Evolutionary conservation across 495 filamentous ascomycete genomes (phyloP).

Genomic region (Ramalina peruviana): DNA sequence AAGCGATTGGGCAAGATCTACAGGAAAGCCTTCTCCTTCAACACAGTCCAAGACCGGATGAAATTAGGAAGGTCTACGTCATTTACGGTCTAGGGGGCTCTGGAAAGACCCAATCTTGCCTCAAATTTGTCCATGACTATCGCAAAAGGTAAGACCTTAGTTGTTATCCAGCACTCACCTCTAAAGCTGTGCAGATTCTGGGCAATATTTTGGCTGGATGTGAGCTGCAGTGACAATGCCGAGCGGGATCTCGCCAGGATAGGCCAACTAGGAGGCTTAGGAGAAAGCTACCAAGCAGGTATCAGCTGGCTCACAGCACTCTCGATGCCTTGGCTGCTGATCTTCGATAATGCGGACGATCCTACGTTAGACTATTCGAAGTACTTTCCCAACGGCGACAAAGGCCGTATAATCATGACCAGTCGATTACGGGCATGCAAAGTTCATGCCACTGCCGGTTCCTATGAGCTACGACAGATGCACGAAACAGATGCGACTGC

Average conservation of each 20-base stretch:
- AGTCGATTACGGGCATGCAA: slow-evolving; percentile 23
- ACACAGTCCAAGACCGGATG: background rate
- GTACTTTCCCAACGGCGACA: slow-evolving; percentile 23
- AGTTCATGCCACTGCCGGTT: slow-evolving; percentile 21
- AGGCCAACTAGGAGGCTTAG: slow-evolving; percentile 15
- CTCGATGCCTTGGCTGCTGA: slow-evolving; percentile 26
- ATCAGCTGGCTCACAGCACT: slow-evolving; percentile 22
- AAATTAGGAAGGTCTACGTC: slow-evolving; percentile 17
- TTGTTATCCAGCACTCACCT: background rate
- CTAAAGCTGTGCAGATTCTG: slow-evolving; percentile 11
- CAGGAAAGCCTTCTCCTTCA: background rate
- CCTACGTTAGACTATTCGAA: slow-evolving; percentile 18
- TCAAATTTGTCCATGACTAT: slow-evolving; percentile 25
- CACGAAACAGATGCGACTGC: slow-evolving; percentile 18
- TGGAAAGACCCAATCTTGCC: slow-evolving; percentile 28
- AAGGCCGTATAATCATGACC: slow-evolving; percentile 28
- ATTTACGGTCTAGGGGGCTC: slow-evolving; percentile 25
- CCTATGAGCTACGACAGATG: slow-evolving; percentile 20
- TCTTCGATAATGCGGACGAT: slow-evolving; percentile 37
- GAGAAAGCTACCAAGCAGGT: slow-evolving; percentile 16
- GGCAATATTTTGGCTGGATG: slow-evolving; percentile 34
- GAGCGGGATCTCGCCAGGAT: slow-evolving; percentile 20
- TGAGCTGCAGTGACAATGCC: slow-evolving; percentile 17
- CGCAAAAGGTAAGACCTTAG: slow-evolving; percentile 18
- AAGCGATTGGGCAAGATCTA: slow-evolving; percentile 4